phyloP scores from a whole-genome alignment of 83 land plant species.

The Picea abies region DNA sequence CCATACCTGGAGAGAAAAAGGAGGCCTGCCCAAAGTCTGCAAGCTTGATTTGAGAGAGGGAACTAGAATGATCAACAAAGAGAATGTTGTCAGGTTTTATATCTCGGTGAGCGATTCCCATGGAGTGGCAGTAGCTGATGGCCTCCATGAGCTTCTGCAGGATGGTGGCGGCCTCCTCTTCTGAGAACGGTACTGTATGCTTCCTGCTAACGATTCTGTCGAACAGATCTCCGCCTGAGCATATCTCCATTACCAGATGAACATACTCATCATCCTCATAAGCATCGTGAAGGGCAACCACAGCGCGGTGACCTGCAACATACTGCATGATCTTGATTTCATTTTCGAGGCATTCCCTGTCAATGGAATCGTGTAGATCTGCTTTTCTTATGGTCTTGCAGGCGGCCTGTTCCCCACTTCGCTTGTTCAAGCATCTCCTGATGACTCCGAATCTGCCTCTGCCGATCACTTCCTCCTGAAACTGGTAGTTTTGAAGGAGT shows the following conservation, averaged over 20 bases:
- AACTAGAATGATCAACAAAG: constrained; percentile 2
- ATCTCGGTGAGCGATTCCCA: no score
- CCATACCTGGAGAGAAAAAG: constrained; percentile 10
- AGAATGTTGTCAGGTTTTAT: no score
- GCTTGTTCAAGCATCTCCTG: constrained; percentile 20
- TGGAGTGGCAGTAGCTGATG: no score
- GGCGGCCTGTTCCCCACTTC: constrained; percentile 32
- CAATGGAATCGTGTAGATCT: constrained; percentile 23
- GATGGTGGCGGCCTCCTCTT: constrained; percentile 38
- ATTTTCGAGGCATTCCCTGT: constrained; percentile 15
- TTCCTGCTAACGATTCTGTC: background rate
- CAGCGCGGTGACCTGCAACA: constrained; percentile 23
- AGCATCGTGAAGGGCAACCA: no score
- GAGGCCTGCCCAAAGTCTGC: constrained; percentile 33
- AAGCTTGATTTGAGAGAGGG: constrained; percentile 19
- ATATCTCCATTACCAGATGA: no score
- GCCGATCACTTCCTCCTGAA: constrained; percentile 28
- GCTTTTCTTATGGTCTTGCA: constrained; percentile 50
- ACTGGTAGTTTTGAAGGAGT: no score
- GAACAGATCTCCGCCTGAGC: no score
- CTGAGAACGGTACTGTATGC: constrained; percentile 20
- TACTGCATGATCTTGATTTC: constrained; percentile 47
- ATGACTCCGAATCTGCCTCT: constrained; percentile 18
- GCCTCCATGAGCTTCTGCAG: no score
- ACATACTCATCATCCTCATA: no score